Evolutionary conservation across 1,284 basidiomycete species (phyloP), one percentile per base, ranked within the genome.

Genomic region (Rhodotorula sp.): DNA sequence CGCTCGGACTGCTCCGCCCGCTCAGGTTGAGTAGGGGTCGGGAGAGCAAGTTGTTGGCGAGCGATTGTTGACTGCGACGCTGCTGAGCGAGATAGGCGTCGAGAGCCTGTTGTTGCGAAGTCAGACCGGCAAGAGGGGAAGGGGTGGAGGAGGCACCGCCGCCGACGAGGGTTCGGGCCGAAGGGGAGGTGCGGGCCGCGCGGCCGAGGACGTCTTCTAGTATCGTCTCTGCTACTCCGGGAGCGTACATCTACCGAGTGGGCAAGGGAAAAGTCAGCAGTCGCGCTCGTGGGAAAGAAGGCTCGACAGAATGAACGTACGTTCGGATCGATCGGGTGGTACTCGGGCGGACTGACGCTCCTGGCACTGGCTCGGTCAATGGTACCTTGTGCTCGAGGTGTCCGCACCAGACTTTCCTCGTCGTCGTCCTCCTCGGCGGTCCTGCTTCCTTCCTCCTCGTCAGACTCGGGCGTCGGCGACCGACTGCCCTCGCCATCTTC

Each of bases 291-390:
- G 34, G 47, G 5, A 20, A 3, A n/a, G 29, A 1, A 39, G 7
- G 31, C 31, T n/a, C 14, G 48, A 7, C 51, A 21, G 29, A 39
- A n/a, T n/a, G 43, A 29, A 71, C 77, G 64, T 66, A 76, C 74
- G 54, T 77, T 71, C 14, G 77, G 72, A 56, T 79, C 78, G 52
- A 78, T 67, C 23, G 77, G 74, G 52, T 76, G 65, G 62, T 79
- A 79, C 10, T 73, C 76, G 26, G 67, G 78, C 21, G 78, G 78
- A 23, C 72, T 71, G 23, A 48, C 60, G 47, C 67, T 67, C 57
- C 47, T 23, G 10, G 57, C 51, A 7, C 67, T 58, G 14, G 67
- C 67, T 5, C 59, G 39, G 47, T 54, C 31, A 34, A 43, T 52
- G 65, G 34, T 48, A 21, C 39, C 39, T 43, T 43, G 39, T 43